These are phyloP conservation scores for Rhizoclosmatium hyalinum DNA, from an alignment of 371 early-diverging fungal species.

Conservation along the genomic window DNA sequence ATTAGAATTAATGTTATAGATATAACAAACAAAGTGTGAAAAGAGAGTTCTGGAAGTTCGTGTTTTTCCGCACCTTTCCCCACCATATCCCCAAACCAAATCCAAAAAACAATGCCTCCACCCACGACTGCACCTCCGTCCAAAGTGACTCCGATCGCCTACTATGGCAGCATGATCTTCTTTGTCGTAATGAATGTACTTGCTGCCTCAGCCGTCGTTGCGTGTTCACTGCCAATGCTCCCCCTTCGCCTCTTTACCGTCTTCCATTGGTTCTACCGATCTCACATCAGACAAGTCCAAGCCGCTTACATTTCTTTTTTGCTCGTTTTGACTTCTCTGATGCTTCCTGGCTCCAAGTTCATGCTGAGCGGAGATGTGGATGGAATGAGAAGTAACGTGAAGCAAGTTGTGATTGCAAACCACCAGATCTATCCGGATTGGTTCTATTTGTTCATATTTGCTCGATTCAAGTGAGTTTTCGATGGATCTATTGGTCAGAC, in stretches of 20 bases:
- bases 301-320: conserved; percentile 36
- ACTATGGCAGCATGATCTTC: conserved; percentile 14
- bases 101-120: too few species aligned
- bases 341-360: conserved; percentile 32
- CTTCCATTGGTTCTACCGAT: conserved; percentile 32
- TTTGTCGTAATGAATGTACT: conserved; percentile 20
- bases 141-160: neutral
- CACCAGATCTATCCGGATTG: conserved; percentile 47
- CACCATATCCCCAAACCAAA: too few species aligned
- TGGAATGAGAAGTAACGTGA: conserved; percentile 8
- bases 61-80: too few species aligned
- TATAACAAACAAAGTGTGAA: too few species aligned
- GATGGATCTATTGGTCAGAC: neutral
- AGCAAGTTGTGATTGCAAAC: conserved; percentile 41
- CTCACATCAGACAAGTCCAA: conserved; percentile 34
- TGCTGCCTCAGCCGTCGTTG: conserved; percentile 4
- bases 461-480: conserved; percentile 31
- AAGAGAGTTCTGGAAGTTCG: too few species aligned
- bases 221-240: neutral
- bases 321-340: conserved; percentile 27
- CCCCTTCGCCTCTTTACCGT: conserved; percentile 18
- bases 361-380: conserved; percentile 45
- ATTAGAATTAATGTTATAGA: too few species aligned
- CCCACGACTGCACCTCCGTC: too few species aligned
- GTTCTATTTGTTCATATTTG: conserved; percentile 40